Evolutionary conservation across 305 asterid species (phyloP), one percentile per base, ranked within the genome.

Genomic region (Fraxinus nigra): DNA sequence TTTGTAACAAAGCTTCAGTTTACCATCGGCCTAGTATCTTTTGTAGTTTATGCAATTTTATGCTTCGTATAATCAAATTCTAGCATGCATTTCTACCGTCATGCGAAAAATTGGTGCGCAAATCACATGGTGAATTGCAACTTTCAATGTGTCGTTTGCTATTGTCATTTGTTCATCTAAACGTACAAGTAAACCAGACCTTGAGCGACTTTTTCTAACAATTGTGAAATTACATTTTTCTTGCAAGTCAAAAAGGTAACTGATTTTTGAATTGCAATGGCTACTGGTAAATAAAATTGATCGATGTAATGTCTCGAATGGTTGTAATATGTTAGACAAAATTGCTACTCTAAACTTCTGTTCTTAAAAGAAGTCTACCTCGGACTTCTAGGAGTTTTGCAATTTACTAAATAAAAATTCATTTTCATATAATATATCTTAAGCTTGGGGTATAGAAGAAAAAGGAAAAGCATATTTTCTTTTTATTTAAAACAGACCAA

Each of bases 1-100:
- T 56, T 56, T 56, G 67, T 56, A 18, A 56, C 11, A 56, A 51
- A 51, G 67, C 30, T 85, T 22, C 43, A 83, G 77, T 67, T 79
- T 32, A 59, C 59, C 14, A 54, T 38, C 1, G 20, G 83, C 28
- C 79, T 70, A 0, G 69, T 67, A 14, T 16, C 22, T 79, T 63
- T 4, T 59, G 20, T 54, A 81, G 80, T 67, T 83, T 73, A 38
- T 54, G 32, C 63, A 48, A 26, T 76, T 37, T 8, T 63, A 22
- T 80, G 43, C 46, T 77, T 74, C 9, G 40, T 72, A 20, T 67
- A 54, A 43, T 46, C 78, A 67, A 8, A 46, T 51, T 11, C 10
- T 32, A 3, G 3, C 51, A 26, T 75, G 10, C n/a, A 35, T 20
- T 63, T 75, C 46, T 34, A 7, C 13, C 38, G 28, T 56, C 75